These are phyloP conservation scores for Fusarium fracticaudum DNA, from an alignment of 2,329 filamentous ascomycete genomes.

Conservation along the genomic window DNA sequence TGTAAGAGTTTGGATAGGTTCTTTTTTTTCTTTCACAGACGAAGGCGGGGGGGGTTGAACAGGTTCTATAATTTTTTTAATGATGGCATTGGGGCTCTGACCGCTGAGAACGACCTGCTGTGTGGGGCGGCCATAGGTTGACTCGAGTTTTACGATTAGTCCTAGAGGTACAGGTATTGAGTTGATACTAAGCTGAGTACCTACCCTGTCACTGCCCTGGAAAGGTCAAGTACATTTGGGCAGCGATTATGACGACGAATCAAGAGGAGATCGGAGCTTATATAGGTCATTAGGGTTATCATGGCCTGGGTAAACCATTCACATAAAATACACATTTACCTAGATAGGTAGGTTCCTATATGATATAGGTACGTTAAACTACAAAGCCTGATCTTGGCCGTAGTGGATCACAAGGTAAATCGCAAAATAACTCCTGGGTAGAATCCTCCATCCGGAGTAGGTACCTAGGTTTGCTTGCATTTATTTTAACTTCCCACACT, in stretches of 20 bases:
- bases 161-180: background rate
- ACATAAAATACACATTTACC: background rate
- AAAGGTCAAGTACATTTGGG: background rate
- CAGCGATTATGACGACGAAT: background rate
- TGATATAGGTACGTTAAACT: background rate
- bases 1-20: background rate
- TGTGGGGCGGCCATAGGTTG: conserved; percentile 26
- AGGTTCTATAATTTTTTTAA: conserved; percentile 25
- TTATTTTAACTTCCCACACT: background rate
- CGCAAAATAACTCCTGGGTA: background rate
- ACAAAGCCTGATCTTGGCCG: background rate
- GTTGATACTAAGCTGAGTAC: too few species aligned
- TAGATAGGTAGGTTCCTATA: background rate
- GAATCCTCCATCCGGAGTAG: background rate
- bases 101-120: conserved; percentile 29
- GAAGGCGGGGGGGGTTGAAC: conserved; percentile 6
- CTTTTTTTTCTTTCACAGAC: background rate
- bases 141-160: background rate
- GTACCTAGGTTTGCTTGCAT: background rate
- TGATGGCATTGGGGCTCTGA: conserved; percentile 35
- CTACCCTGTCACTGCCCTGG: background rate
- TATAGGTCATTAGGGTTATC: background rate
- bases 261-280: background rate
- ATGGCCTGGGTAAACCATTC: background rate
- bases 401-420: background rate